A percentile compares a stretch with the other conserved stretches of the same genome.
Conservation (phyloP, 257 asterid species). For the Gardenia jasminoides region DNA sequence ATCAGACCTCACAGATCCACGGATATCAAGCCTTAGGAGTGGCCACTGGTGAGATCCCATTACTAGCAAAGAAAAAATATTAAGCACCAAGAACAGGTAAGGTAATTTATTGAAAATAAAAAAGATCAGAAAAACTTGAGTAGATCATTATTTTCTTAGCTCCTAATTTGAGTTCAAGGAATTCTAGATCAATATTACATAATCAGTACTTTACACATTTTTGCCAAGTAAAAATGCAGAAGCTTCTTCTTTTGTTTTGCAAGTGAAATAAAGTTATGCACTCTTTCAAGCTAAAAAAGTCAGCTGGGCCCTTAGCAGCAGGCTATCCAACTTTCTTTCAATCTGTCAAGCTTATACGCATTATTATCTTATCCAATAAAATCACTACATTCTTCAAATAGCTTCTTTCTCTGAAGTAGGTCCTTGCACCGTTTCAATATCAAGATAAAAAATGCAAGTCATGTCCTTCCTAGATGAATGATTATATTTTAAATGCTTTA, state of each 20-base stretch:
- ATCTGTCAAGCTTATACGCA: background rate
- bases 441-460: background rate
- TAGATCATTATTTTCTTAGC: background rate
- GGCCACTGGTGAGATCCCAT: constrained; percentile 95
- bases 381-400: background rate
- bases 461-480: background rate
- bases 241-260: background rate
- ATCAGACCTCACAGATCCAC: constrained; percentile 75
- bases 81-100: constrained; percentile 27
- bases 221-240: background rate
- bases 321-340: background rate
- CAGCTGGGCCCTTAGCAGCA: background rate
- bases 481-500: too few relatives aligned
- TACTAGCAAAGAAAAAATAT: constrained; percentile 39
- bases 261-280: background rate
- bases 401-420: background rate
- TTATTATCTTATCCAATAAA: background rate
- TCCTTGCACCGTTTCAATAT: background rate
- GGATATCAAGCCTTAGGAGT: constrained; percentile 59
- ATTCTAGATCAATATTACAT: background rate
- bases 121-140: background rate
- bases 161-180: background rate
- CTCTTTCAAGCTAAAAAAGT: background rate
- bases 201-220: background rate
- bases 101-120: background rate